Evolutionary conservation across 495 filamentous ascomycete species (phyloP).

Genomic region (Penicillium atrosanguineum): DNA sequence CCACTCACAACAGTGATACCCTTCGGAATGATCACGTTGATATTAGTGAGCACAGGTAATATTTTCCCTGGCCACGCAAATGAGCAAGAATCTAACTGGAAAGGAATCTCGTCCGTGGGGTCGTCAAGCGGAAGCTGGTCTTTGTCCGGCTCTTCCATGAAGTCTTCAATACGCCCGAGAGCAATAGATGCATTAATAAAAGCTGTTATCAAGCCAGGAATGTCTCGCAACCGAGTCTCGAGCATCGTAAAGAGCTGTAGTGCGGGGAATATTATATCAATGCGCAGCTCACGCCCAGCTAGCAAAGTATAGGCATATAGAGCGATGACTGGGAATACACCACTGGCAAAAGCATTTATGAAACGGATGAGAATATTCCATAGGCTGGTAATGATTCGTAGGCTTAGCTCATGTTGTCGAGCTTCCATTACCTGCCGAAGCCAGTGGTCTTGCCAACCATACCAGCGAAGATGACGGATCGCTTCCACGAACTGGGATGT

Average conservation of each 20-base stretch:
- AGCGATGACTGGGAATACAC: slow-evolving; percentile 72
- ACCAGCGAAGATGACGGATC: slow-evolving; percentile 83
- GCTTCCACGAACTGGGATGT: slow-evolving; percentile 79
- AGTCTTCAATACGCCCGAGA: slow-evolving; percentile 73
- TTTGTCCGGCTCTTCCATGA: slow-evolving; percentile 82
- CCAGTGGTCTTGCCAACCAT: slow-evolving; percentile 83
- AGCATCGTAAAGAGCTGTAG: slow-evolving; percentile 74
- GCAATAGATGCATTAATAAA: slow-evolving; percentile 74
- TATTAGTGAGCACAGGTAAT: slow-evolving; percentile 58
- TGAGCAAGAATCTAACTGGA: slow-evolving; percentile 60
- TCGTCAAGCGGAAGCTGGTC: slow-evolving; percentile 39
- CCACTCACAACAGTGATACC: slow-evolving; percentile 70
- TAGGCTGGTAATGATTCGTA: slow-evolving; percentile 62
- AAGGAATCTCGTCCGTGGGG: slow-evolving; percentile 22
- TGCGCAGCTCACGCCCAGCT: slow-evolving; percentile 58
- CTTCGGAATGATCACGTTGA: slow-evolving; percentile 57
- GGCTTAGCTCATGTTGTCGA: slow-evolving; percentile 62
- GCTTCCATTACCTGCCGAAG: slow-evolving; percentile 68
- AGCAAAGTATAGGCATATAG: slow-evolving; percentile 75
- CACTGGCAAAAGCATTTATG: slow-evolving; percentile 62
- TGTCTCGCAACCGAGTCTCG: slow-evolving; percentile 63
- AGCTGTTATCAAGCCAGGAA: slow-evolving; percentile 67
- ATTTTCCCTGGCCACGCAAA: slow-evolving; percentile 73
- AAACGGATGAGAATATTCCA: slow-evolving; percentile 57
- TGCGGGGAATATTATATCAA: slow-evolving; percentile 80